phyloP scores from a whole-genome alignment of 208 protist genomes.

The Herpetomonas samuelpessoai region DNA sequence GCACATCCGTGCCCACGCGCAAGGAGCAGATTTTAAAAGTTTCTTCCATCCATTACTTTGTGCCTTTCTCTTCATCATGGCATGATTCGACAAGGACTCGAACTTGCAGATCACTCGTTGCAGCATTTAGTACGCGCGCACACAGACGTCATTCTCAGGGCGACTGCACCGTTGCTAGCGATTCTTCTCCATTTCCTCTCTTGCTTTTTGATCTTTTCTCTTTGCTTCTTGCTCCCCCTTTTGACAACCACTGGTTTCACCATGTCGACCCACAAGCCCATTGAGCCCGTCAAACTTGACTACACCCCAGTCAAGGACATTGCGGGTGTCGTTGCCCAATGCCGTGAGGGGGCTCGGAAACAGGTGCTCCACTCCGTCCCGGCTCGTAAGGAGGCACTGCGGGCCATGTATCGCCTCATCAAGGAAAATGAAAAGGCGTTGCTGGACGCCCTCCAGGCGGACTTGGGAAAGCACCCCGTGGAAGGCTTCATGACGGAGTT shows the following conservation, averaged over 20 bases:
- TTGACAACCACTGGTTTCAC: too few relatives aligned
- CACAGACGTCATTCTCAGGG: too few relatives aligned
- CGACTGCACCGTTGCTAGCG: too few relatives aligned
- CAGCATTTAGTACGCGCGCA: too few relatives aligned
- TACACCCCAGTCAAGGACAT: constrained; percentile 27
- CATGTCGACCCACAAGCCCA: too few relatives aligned
- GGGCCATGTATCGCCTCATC: constrained; percentile 43
- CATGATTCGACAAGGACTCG: not conserved
- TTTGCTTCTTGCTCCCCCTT: too few relatives aligned
- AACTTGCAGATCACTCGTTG: too few relatives aligned
- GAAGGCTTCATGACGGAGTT: constrained; percentile 31
- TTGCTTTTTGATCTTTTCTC: too few relatives aligned
- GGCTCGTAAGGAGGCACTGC: constrained; percentile 35
- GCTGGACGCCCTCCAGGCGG: constrained; percentile 32
- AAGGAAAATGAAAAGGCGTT: constrained; percentile 60
- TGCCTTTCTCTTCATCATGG: constrained; percentile 1
- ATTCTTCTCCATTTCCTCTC: too few relatives aligned
- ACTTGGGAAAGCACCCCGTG: constrained; percentile 25
- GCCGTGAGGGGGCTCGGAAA: constrained; percentile 13
- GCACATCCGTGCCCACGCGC: too few relatives aligned
- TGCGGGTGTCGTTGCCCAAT: constrained; percentile 17
- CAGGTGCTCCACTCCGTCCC: constrained; percentile 14
- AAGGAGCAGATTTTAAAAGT: too few relatives aligned
- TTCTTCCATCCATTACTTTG: not conserved
- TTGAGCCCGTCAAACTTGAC: too few relatives aligned